Evolutionary conservation across 2,329 filamentous ascomycete species (phyloP), one percentile per base, ranked within the genome.

Genomic region (Arthrobotrys sphaeroides): DNA sequence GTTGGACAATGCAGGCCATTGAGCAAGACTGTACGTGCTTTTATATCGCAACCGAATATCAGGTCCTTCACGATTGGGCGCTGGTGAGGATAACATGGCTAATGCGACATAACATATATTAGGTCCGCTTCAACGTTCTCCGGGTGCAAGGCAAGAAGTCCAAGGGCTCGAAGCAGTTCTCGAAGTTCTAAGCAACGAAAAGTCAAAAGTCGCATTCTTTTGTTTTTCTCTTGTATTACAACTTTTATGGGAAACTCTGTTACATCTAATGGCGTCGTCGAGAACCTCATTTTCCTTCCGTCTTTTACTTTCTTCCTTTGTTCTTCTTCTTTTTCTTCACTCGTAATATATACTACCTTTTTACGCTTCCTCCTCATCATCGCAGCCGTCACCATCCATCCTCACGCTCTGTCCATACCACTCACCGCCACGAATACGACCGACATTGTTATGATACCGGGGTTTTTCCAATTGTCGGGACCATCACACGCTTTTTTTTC

Each of bases 71-170:
- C 61, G 38, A 53, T 57, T 12, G 42, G 38, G 22, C 33, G 22
- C 24, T 13, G n/a, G 42, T 38, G 3, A 55, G 5, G 3, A 40
- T 18, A 28, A 5, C 28, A 33, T 16, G 33, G 26, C 68, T 60
- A 57, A 55, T 6, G 75, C 57, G 20, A 47, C 13, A 40, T 28
- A 10, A 5, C 4, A 22, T 24, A n/a, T 24, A 42, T 33, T 80
- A 96, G 93, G 91, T 97, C 84, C 95, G 95, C 84, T 99, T 99
- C 92, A 99, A 99, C 88, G 94, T 97, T 84, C 92, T 99, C 84
- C 94, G 95, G 84, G 95, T 99, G 83, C 91, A 98, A 83, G 94
- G 94, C 86, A 90, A 94, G 87, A 97, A 93, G 83, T 93, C 94
- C 87, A 97, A 97, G 91, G 87, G 89, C 82, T 93, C 97, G 86